Conservation (phyloP, 1,284 basidiomycete species). For the Cryptococcus maquisensis region DNA sequence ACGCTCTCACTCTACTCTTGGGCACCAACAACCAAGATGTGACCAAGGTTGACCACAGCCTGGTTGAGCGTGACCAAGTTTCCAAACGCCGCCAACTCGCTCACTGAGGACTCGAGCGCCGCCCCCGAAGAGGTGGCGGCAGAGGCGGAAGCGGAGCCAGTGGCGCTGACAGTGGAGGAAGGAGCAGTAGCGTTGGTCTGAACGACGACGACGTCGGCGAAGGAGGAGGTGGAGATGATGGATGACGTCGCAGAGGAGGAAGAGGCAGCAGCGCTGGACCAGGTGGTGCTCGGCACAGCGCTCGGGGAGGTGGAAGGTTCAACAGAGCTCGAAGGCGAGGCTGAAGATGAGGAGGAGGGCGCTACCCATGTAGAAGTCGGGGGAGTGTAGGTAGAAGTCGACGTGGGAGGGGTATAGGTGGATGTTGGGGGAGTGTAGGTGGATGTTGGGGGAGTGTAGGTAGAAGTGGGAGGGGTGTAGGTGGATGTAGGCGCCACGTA, state of each 20-base stretch:
- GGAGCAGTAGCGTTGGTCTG: constrained; percentile 11
- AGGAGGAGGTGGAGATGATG: neutral
- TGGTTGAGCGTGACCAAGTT: constrained; percentile 37
- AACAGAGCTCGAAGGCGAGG: constrained; percentile 15
- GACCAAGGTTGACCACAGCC: constrained; percentile 34
- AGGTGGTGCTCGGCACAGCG: constrained; percentile 5
- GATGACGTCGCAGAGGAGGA: neutral
- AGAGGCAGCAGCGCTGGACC: neutral
- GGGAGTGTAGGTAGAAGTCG: constrained; percentile 34
- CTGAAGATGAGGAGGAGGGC: neutral
- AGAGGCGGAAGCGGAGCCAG: constrained; percentile 4
- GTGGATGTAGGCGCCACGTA: constrained; percentile 24
- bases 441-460: constrained; percentile 17
- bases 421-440: constrained; percentile 1
- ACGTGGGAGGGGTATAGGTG: constrained; percentile 25
- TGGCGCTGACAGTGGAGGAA: constrained; percentile 1
- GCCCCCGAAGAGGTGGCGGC: constrained; percentile 1
- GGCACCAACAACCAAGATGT: constrained; percentile 37
- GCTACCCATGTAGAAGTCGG: constrained; percentile 19
- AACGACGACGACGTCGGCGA: constrained; percentile 3
- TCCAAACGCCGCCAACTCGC: constrained; percentile 12
- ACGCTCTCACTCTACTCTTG: constrained; percentile 9
- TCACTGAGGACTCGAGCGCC: constrained; percentile 3
- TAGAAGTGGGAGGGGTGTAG: constrained; percentile 27
- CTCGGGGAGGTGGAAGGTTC: constrained; percentile 21